phyloP scores from a whole-genome alignment of 2,329 filamentous ascomycete species.

The Aciculosporium take region DNA sequence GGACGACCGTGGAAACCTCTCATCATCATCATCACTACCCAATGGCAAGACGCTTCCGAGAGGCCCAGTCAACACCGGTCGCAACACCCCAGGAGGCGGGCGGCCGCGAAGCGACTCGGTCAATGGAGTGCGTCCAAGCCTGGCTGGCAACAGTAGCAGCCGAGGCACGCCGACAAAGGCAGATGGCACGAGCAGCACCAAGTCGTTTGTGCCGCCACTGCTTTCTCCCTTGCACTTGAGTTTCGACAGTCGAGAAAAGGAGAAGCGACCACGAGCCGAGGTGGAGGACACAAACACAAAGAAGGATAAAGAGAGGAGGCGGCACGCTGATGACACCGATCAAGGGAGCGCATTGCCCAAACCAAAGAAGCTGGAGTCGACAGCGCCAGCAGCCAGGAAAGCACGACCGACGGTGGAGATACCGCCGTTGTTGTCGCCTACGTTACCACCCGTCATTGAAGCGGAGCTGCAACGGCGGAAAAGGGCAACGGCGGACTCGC shows the following conservation, averaged over 20 bases:
- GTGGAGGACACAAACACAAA: conserved; percentile 16
- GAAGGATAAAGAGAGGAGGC: conserved; percentile 19
- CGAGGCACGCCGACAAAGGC: conserved; percentile 24
- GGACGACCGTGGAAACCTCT: conserved; percentile 13
- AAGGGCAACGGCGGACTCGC: conserved; percentile 16
- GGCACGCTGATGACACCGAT: conserved; percentile 14
- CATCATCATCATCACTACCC: conserved; percentile 14
- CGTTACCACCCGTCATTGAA: conserved; percentile 37
- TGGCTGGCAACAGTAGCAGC: conserved; percentile 19
- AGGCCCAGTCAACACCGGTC: conserved; percentile 12
- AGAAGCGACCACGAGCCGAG: conserved; percentile 12
- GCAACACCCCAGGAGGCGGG: conserved; percentile 21
- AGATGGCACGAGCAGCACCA: conserved; percentile 19
- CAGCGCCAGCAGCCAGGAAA: conserved; percentile 21
- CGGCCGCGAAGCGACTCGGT: conserved; percentile 26
- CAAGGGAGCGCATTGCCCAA: conserved; percentile 18
- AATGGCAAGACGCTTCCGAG: conserved; percentile 25
- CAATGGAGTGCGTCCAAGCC: conserved; percentile 27
- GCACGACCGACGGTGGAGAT: conserved; percentile 24
- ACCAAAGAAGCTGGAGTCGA: conserved; percentile 14
- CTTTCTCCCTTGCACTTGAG: conserved; percentile 37
- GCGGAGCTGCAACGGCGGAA: conserved; percentile 20
- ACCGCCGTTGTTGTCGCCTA: conserved; percentile 41
- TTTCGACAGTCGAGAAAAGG: conserved; percentile 23
- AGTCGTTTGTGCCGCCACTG: conserved; percentile 33